phyloP scores from a whole-genome alignment of 2,329 filamentous ascomycete species.

The Alternaria viburni region DNA sequence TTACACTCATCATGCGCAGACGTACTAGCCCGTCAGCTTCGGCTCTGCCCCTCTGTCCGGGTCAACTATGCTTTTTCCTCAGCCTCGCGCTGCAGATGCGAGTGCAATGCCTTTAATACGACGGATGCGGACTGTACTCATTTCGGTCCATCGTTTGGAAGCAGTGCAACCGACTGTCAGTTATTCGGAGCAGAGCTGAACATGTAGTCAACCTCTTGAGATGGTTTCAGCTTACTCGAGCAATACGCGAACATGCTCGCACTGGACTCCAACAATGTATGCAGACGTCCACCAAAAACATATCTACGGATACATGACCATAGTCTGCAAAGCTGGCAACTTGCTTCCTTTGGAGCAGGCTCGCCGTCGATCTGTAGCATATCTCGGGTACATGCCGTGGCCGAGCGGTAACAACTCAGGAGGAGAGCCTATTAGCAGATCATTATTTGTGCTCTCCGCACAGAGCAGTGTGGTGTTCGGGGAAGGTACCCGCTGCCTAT shows the following conservation, averaged over 20 bases:
- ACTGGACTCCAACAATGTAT: background rate
- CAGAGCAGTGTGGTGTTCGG: background rate
- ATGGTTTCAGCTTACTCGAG: background rate
- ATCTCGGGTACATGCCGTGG: background rate
- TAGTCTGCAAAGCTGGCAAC: background rate
- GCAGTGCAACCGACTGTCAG: slow-evolving; percentile 1
- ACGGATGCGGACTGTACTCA: background rate
- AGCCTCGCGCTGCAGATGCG: slow-evolving; percentile 6
- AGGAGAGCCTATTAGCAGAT: background rate
- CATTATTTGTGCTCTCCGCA: background rate
- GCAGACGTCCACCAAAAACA: background rate
- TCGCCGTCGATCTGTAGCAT: background rate
- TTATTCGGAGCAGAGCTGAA: slow-evolving; percentile 5
- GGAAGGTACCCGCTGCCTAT: background rate
- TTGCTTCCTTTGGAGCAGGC: background rate
- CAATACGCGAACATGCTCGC: background rate
- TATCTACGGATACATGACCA: background rate
- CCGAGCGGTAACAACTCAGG: background rate
- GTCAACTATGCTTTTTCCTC: background rate
- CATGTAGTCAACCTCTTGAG: background rate
- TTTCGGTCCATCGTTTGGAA: background rate
- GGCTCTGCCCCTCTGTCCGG: background rate
- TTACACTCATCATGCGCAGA: background rate
- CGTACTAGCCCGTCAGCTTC: background rate
- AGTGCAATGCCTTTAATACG: background rate